A percentile compares a stretch with the other conserved stretches of the same genome.
phyloP scores from a whole-genome alignment of 441 rosid genomes.

The Brassica balearica region DNA sequence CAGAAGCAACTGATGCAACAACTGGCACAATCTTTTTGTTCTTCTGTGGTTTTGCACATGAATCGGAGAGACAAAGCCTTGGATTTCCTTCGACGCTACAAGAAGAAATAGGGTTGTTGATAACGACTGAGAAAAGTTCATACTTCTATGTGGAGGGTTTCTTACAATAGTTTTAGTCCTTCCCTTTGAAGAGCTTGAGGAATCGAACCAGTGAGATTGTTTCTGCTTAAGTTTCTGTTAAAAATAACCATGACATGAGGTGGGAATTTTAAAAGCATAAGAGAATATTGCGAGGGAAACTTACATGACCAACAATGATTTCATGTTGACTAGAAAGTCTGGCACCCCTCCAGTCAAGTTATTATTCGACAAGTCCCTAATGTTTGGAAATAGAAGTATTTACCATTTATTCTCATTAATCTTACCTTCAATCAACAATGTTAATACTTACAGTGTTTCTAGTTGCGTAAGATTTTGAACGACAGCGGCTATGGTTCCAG shows the following conservation, averaged over 20 bases:
- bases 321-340: constrained; percentile 36
- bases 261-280: neutral
- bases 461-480: neutral
- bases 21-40: neutral
- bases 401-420: too few species aligned
- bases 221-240: neutral
- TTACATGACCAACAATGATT: constrained; percentile 12
- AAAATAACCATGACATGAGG: neutral
- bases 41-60: neutral
- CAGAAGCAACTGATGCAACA: constrained; percentile 23
- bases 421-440: too few species aligned
- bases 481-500: neutral
- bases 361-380: constrained; percentile 43
- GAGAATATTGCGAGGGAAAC: neutral
- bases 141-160: neutral
- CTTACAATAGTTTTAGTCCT: neutral
- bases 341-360: constrained; percentile 38
- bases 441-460: neutral
- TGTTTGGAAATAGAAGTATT: neutral
- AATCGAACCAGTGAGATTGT: neutral
- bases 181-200: neutral
- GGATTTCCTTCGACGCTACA: constrained; percentile 33
- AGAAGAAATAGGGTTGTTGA: neutral
- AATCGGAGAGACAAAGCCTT: neutral
- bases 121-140: neutral